Base-by-base conservation (phyloP, 805 yeast species). In the Tetrapisispora fleetii region DNA sequence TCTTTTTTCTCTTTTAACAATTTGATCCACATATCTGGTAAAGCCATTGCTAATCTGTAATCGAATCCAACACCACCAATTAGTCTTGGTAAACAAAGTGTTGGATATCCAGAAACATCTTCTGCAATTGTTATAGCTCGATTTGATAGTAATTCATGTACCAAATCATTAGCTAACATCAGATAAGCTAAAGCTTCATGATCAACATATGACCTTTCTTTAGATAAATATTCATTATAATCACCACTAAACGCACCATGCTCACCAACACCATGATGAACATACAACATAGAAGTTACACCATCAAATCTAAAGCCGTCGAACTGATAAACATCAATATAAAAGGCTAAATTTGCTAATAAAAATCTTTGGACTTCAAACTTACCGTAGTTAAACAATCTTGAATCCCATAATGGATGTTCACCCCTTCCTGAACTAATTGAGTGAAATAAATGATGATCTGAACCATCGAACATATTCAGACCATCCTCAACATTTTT, bases 11-110 rank as follows among this genome's bases (percentile, higher is more conserved):
- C 97, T 63, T 93, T 91, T 57, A 91, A 69, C 43, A 89, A 67
- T 66, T 93, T 93, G 70, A 91, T 91, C 99, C 99, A 91, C 98
- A 91, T 91, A 66, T 91, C 99, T 4, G 99, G 99, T 51, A 91
- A 74, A 1, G 98, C 97, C 99, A 91, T 91, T 2, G 95, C 93
- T 47, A 91, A 73, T 53, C 98, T 75, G 66, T 91, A 91, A 64
- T 90, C 93, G 60, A 91, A 91, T 0, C 97, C 99, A 52, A 85
- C 81, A 49, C 99, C 99, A 44, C 98, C 98, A 22, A 71, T 63
- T 0, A 56, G 46, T 45, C 86, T 74, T 6, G 93, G 81, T 48
- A 85, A 67, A 66, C 98, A 91, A 49, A 93, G 70, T 1, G 97
- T 89, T 33, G 99, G 99, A 83, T 91, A 91, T 11, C 99, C 99